Evolutionary conservation across 352 stramenopile genomes (phyloP).

Genomic region (Phytophthora foliorum): DNA sequence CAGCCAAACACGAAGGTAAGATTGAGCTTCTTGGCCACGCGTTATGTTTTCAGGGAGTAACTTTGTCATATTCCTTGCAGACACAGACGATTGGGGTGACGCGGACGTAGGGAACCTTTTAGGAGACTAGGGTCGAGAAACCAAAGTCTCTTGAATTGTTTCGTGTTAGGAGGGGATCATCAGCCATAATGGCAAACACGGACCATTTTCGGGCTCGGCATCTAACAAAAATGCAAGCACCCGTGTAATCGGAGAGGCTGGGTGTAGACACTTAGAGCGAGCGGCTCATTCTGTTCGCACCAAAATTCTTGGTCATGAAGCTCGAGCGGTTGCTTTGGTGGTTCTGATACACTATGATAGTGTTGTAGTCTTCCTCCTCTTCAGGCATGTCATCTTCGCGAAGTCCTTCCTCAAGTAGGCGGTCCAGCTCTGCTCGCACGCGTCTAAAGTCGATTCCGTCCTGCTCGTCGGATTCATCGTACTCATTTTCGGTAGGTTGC

Average conservation of each 20-base stretch:
- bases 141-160: constrained; percentile 19
- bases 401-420: constrained; percentile 35
- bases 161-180: constrained; percentile 18
- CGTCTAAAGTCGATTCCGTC: constrained; percentile 39
- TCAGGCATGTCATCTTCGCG: constrained; percentile 9
- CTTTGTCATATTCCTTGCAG: constrained; percentile 28
- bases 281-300: constrained; percentile 11
- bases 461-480: constrained; percentile 8
- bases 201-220: constrained; percentile 15
- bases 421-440: constrained; percentile 32
- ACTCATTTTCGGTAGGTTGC: constrained; percentile 1
- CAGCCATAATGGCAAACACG: constrained; percentile 27
- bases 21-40: constrained; percentile 1
- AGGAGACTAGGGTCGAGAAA: constrained; percentile 54
- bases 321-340: not conserved
- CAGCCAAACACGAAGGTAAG: constrained; percentile 70
- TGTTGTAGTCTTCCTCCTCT: constrained; percentile 7
- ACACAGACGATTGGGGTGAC: constrained; percentile 85
- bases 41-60: not conserved
- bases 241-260: not conserved
- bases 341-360: constrained; percentile 10
- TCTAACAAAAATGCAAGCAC: constrained; percentile 13
- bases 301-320: constrained; percentile 1
- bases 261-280: constrained; percentile 10
- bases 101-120: constrained; percentile 83